These are phyloP conservation scores for Panaeolus cyanescens DNA, from an alignment of 768 basidiomycete genomes.

Conservation along the genomic window DNA sequence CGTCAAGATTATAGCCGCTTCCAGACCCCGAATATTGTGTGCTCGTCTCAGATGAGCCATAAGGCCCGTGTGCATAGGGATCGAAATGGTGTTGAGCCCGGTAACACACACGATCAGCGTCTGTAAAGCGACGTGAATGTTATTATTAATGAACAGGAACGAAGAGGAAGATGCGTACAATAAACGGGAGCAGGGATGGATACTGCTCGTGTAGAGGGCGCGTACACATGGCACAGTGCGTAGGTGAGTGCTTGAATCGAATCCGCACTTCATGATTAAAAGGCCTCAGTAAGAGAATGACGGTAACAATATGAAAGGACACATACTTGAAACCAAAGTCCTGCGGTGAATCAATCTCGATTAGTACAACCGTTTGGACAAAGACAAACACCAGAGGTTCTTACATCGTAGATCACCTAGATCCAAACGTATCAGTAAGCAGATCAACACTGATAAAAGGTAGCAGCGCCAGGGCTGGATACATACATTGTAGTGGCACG, in stretches of 20 bases:
- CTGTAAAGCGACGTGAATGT: constrained; percentile 29
- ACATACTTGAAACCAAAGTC: constrained; percentile 59
- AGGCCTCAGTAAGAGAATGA: background rate
- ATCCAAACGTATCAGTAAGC: background rate
- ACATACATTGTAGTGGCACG: constrained; percentile 48
- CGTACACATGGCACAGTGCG: constrained; percentile 76
- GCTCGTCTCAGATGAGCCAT: background rate
- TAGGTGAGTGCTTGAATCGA: constrained; percentile 68
- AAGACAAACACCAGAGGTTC: too few relatives aligned
- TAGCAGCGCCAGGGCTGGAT: too few relatives aligned
- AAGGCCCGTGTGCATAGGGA: background rate
- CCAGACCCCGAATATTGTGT: background rate
- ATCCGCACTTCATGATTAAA: constrained; percentile 45
- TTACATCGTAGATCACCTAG: constrained; percentile 44
- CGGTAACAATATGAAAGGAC: background rate
- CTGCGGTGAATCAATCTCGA: constrained; percentile 17
- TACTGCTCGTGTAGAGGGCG: constrained; percentile 74
- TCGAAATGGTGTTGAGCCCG: constrained; percentile 19
- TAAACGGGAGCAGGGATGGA: constrained; percentile 84
- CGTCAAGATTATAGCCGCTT: background rate
- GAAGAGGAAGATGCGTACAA: constrained; percentile 45
- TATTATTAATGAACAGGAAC: background rate
- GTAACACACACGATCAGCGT: constrained; percentile 62
- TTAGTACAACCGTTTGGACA: background rate
- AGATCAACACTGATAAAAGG: background rate